phyloP scores from a whole-genome alignment of 2,329 filamentous ascomycete genomes.

The Graphilbum sp. region DNA sequence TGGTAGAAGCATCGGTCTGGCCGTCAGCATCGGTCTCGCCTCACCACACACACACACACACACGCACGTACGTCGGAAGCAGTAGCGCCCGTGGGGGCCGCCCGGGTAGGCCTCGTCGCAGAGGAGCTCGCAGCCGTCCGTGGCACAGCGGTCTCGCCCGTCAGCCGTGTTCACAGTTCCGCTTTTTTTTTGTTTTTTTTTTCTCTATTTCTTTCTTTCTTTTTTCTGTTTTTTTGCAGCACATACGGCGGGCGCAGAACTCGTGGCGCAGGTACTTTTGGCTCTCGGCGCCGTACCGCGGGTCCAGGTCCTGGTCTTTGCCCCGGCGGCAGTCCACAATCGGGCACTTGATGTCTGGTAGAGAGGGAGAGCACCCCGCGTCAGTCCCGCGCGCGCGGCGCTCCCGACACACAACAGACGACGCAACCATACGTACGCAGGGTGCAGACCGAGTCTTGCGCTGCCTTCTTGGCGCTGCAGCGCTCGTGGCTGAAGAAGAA shows the following conservation, averaged over 20 bases:
- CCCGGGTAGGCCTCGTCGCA: neutral
- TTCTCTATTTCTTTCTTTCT: too few relatives aligned
- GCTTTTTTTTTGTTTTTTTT: too few relatives aligned
- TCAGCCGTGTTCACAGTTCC: neutral
- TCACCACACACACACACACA: too few relatives aligned
- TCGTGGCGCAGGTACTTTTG: slow-evolving; percentile 3
- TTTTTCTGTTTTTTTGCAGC: neutral
- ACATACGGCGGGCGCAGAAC: slow-evolving; percentile 4
- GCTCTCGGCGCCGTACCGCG: neutral
- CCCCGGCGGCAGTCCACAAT: neutral
- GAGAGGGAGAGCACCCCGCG: too few relatives aligned
- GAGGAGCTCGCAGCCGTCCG: neutral
- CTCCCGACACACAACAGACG: too few relatives aligned
- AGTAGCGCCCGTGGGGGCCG: neutral
- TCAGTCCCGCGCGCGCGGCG: too few relatives aligned
- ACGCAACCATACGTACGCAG: slow-evolving; percentile 1
- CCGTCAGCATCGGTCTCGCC: too few relatives aligned
- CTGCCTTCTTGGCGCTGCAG: slow-evolving; percentile 4
- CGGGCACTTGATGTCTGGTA: slow-evolving; percentile 1
- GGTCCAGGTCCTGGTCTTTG: slow-evolving; percentile 3
- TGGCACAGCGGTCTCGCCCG: slow-evolving; percentile 1
- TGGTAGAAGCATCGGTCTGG: slow-evolving; percentile 6
- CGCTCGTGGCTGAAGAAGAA: slow-evolving; percentile 4
- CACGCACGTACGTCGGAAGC: slow-evolving; percentile 2
- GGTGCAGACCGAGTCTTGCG: slow-evolving; percentile 3